Conservation (phyloP, 2,329 filamentous ascomycete species). For the Dactylellina parvicollis region DNA sequence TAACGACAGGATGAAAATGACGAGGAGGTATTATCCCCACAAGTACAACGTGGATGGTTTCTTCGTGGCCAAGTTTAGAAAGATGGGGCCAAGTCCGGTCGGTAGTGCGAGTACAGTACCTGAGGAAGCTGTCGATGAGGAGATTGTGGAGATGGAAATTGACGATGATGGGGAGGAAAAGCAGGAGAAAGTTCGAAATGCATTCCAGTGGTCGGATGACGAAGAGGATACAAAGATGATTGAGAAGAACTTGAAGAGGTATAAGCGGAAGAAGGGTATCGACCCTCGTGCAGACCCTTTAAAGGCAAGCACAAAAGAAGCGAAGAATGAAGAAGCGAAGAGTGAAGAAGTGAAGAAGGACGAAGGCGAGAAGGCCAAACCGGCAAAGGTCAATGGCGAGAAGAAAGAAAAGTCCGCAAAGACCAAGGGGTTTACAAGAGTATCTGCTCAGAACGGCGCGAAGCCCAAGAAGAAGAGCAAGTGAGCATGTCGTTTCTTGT, state of each 20-base stretch:
- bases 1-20: constrained; percentile 82
- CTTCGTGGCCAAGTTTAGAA: constrained; percentile 98
- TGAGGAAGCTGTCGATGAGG: constrained; percentile 55
- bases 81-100: constrained; percentile 79
- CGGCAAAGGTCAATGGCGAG: constrained; percentile 10
- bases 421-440: constrained; percentile 28
- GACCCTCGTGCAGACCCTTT: constrained; percentile 67
- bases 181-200: constrained; percentile 57
- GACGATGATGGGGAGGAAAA: constrained; percentile 40
- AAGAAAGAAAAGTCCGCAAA: constrained; percentile 23
- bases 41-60: constrained; percentile 97
- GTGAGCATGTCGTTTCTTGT: constrained; percentile 9
- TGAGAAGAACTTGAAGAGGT: constrained; percentile 76
- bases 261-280: constrained; percentile 77
- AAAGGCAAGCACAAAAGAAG: constrained; percentile 61
- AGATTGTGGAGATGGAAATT: constrained; percentile 46
- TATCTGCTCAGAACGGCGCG: constrained; percentile 27
- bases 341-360: constrained; percentile 15
- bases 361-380: neutral
- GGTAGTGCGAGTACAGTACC: constrained; percentile 63
- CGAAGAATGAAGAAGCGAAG: constrained; percentile 21
- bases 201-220: constrained; percentile 78
- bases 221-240: constrained; percentile 77
- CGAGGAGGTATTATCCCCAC: constrained; percentile 87
- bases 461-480: constrained; percentile 15